Base-by-base conservation (phyloP, 2,329 filamentous ascomycete species). In the Trichoderma sp. region DNA sequence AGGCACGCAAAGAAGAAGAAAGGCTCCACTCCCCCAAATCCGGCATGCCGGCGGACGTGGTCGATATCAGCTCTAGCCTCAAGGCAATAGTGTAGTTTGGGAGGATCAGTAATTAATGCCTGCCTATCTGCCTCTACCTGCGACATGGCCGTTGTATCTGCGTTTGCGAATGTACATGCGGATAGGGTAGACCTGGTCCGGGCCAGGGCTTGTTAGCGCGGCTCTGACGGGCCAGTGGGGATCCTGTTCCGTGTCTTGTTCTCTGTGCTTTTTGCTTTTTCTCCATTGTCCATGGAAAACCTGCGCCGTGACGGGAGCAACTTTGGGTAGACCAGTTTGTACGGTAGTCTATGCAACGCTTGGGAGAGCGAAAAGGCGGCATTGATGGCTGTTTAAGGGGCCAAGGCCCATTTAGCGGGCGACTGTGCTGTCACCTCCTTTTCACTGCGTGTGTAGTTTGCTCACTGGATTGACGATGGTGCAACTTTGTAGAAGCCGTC, bases 11-110 rank as follows among this genome's bases (percentile, higher is more conserved):
- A 13, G 14, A 27, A 27, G 2, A 33, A 35, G 3, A 35, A 27
- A 27, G 2, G 33, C 11, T 10, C 35, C n/a, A 24, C 60, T 31
- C 60, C 60, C 63, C 55, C 63, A 27, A 67, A 67, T 67, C 63
- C 63, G 63, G 63, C 53, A 67, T 67, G 63, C 55, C 63, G 63
- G 63, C 63, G 40, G 63, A 58, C 63, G 55, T 40, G 55, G 53
- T 67, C 55, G 63, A 67, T 67, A 67, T 67, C 63, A 67, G 63
- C 63, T 67, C 63, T 67, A 67, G 63, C 63, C 63, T 67, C 21
- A 40, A 67, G 57, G 53, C 37, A 67, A 67, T 67, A 67, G 63
- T 67, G 31, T 66, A 67, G 55, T 67, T 33, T 59, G 63, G 40
- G 55, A 59, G 40, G 55, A 59, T 59, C 55, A 67, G 63, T 52